Evolutionary conservation across 805 yeast species (phyloP), one percentile per base, ranked within the genome.

Genomic region (Metschnikowia similis): DNA sequence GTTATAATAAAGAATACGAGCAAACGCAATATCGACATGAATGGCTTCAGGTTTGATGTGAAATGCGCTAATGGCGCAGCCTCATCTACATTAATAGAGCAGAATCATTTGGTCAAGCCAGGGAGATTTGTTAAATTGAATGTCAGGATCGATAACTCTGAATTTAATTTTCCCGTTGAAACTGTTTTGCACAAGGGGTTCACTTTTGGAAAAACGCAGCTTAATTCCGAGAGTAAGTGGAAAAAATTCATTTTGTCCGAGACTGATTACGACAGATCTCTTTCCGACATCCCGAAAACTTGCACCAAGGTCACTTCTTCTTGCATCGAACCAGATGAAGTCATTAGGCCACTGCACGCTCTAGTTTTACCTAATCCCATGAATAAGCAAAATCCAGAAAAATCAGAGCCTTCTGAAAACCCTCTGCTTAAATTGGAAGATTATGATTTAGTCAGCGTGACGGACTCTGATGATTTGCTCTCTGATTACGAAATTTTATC

Each of bases 401-500:
- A 13, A 9, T 14, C 14, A 30, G 28, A 32, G 10, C 13, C 13
- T 32, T 26, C 21, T 2, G 17, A 31, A 9, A 26, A 14, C 27
- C 13, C 37, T 26, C 17, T 32, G 36, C 29, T 26, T 8, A 32
- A 17, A 17, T 21, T 54, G 16, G 61, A 54, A 26, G 72, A 67
- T 45, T 67, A 65, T 41, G 74, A 70, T 48, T 59, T 70, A 41
- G 64, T 70, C 35, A 66, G 71, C 49, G 61, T 59, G 38, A 65
- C 58, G 16, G 70, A 65, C 14, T 67, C 62, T 14, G 59, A 52
- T 34, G 63, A 58, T 27, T 51, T 57, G 37, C 65, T 57, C 31
- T 70, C 75, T 3, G 77, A 72, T 52, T 72, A 56, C 48, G 76
- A 72, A 50, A 53, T 72, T 27, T 64, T 72, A 52, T 67, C 73